Percentiles rank a stretch among this genome's conserved stretches.
Conservation (phyloP, 805 yeast genomes). For the Helenozyma baotianmanensis region DNA sequence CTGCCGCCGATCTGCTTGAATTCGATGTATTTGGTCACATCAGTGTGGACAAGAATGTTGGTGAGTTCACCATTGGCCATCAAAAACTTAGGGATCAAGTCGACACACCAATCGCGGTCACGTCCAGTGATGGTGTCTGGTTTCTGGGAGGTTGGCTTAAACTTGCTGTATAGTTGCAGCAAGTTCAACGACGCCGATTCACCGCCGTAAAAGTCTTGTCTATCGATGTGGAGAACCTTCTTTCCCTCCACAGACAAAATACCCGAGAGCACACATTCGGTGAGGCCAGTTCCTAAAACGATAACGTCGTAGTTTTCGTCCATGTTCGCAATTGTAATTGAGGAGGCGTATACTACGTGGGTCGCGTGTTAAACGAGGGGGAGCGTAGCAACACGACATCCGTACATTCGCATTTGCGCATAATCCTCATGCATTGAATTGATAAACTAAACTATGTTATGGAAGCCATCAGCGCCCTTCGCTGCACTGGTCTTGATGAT, state of each 20-base stretch:
- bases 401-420: too few relatives aligned
- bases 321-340: constrained; percentile 56
- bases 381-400: too few relatives aligned
- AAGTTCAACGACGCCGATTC: constrained; percentile 83
- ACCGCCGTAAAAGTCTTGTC: constrained; percentile 95
- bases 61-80: constrained; percentile 98
- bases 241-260: constrained; percentile 95
- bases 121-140: constrained; percentile 75
- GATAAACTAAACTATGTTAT: constrained; percentile 34
- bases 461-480: constrained; percentile 63
- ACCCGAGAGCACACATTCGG: constrained; percentile 95
- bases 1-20: constrained; percentile 96
- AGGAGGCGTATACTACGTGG: too few relatives aligned
- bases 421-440: too few relatives aligned
- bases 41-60: constrained; percentile 90
- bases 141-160: constrained; percentile 69
- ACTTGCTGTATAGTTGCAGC: constrained; percentile 67
- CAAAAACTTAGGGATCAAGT: constrained; percentile 90
- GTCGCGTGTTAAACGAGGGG: too few relatives aligned
- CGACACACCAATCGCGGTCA: constrained; percentile 97
- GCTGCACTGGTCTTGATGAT: constrained; percentile 69
- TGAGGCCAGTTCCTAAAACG: constrained; percentile 91
- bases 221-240: constrained; percentile 93
- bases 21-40: constrained; percentile 92
- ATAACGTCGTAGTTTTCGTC: constrained; percentile 97